A percentile compares a stretch with the other conserved stretches of the same genome.
phyloP scores from a whole-genome alignment of 176 grass and related monocot genomes.

The Secale cereale region DNA sequence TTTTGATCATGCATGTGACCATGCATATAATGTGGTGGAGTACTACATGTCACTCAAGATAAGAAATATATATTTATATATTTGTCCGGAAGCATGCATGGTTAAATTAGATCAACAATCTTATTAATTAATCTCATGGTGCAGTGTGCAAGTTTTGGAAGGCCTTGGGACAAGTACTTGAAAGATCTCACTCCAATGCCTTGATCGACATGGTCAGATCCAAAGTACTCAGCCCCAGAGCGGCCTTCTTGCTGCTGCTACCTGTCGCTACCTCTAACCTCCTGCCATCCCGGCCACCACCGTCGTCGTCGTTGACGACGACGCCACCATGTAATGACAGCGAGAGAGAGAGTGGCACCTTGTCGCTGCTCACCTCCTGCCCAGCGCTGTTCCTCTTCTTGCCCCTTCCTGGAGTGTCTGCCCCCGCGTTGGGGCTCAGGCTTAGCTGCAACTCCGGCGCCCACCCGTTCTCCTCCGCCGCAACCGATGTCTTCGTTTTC shows the following conservation, averaged over 20 bases:
- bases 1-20: conserved; percentile 18
- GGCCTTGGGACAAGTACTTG: conserved; percentile 98
- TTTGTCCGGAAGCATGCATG: conserved; percentile 28
- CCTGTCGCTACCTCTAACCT: conserved; percentile 46
- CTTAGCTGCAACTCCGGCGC: conserved; percentile 69
- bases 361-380: conserved; percentile 46
- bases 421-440: conserved; percentile 53
- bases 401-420: background rate
- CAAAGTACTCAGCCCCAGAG: conserved; percentile 96
- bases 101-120: conserved; percentile 51
- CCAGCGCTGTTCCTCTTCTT: conserved; percentile 32
- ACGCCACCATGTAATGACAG: conserved; percentile 28
- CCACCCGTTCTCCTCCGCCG: conserved; percentile 27
- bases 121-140: conserved; percentile 53
- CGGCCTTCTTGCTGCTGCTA: conserved; percentile 64
- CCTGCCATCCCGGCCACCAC: background rate
- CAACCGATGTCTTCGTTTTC: conserved; percentile 18
- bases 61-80: conserved; percentile 29
- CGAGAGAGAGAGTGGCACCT: conserved; percentile 51
- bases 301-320: background rate
- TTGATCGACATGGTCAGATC: conserved; percentile 99
- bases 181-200: conserved; percentile 99
- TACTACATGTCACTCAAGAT: conserved; percentile 19
- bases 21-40: background rate
- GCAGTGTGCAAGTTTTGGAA: conserved; percentile 57